These are phyloP conservation scores for Phytophthora ohioensis DNA, from an alignment of 352 stramenopile species.

Conservation along the genomic window DNA sequence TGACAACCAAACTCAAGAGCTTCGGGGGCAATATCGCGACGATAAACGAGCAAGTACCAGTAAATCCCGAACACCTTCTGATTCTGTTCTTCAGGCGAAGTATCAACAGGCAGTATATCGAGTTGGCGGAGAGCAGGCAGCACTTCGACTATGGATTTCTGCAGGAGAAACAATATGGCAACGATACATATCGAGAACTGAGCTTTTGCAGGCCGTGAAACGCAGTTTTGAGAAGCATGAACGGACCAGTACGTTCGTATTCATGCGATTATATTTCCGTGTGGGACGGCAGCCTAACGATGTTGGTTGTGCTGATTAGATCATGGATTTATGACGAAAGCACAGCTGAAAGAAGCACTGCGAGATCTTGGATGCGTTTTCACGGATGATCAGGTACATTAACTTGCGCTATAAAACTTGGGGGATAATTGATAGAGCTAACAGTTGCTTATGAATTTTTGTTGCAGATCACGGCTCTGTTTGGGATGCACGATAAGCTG, in stretches of 20 bases:
- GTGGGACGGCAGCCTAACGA: not conserved
- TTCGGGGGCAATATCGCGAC: conserved; percentile 4
- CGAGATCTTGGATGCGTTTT: conserved; percentile 60
- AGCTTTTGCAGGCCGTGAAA: conserved; percentile 58
- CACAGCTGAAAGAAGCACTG: conserved; percentile 63
- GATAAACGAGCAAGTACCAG: not conserved
- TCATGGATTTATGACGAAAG: conserved; percentile 55
- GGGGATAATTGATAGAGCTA: not conserved
- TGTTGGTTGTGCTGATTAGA: conserved; percentile 27
- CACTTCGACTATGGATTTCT: conserved; percentile 42
- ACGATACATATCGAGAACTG: conserved; percentile 53
- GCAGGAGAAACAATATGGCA: conserved; percentile 53
- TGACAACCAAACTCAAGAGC: conserved; percentile 23
- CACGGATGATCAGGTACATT: conserved; percentile 63
- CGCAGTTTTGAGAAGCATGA: conserved; percentile 72
- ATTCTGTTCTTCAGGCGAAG: conserved; percentile 29
- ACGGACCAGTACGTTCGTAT: conserved; percentile 41
- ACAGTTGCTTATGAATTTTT: not conserved
- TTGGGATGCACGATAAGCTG: conserved; percentile 51
- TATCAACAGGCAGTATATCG: conserved; percentile 55
- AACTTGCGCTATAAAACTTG: not conserved
- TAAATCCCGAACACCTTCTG: conserved; percentile 6
- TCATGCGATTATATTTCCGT: not conserved
- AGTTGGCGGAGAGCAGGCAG: conserved; percentile 44
- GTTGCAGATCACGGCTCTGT: conserved; percentile 53